Conservation (phyloP, 2,329 filamentous ascomycete species). For the Neonectria neomacrospora region DNA sequence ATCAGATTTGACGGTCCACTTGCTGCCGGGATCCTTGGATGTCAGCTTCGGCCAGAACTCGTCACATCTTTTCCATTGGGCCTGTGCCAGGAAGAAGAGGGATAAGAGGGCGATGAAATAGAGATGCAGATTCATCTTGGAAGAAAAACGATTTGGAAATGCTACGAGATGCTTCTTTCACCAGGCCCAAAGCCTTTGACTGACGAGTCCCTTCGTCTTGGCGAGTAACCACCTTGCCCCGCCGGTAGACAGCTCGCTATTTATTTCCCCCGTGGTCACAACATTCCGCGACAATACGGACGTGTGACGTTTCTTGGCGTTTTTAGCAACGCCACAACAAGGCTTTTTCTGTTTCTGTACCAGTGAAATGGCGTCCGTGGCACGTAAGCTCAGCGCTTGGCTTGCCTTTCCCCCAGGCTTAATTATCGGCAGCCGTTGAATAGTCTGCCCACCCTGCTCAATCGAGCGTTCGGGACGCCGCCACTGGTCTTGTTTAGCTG, state of each 20-base stretch:
- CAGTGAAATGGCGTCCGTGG: not conserved
- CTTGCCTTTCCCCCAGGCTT: too few species aligned
- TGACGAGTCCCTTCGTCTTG: not conserved
- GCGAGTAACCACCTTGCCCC: not conserved
- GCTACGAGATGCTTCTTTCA: not conserved
- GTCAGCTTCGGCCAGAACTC: conserved; percentile 13
- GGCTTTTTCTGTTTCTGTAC: not conserved
- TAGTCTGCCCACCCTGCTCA: not conserved
- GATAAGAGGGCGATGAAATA: not conserved
- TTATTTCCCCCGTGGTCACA: not conserved
- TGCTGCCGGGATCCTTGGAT: not conserved
- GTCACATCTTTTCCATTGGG: conserved; percentile 20
- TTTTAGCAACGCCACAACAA: conserved; percentile 1
- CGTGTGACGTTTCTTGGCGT: conserved; percentile 10
- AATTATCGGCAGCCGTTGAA: not conserved
- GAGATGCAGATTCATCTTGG: conserved; percentile 25
- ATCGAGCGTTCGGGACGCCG: too few species aligned
- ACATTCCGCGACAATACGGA: conserved; percentile 12
- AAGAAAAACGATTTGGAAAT: not conserved
- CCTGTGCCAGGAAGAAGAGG: conserved; percentile 5
- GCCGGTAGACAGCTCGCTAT: not conserved
- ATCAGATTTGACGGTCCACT: conserved; percentile 16
- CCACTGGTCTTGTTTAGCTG: too few species aligned
- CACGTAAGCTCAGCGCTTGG: not conserved
- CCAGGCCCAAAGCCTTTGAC: not conserved